Conservation (phyloP, 805 yeast genomes). For the Ogataea sp. region DNA sequence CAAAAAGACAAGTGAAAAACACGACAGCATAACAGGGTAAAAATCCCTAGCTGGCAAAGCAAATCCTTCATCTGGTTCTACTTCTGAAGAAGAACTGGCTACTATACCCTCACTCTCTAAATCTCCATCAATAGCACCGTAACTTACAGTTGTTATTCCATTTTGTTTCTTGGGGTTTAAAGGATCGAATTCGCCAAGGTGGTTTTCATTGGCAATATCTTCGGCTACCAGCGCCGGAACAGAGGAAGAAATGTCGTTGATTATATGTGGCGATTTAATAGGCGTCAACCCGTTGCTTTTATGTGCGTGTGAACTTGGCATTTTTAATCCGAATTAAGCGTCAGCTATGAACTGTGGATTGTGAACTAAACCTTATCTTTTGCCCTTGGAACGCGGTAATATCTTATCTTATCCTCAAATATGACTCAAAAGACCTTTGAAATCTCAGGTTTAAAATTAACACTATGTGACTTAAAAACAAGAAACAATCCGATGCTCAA, state of each 20-base stretch:
- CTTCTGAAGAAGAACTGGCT: background rate
- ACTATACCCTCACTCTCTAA: background rate
- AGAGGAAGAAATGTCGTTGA: background rate
- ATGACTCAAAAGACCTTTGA: too few species aligned
- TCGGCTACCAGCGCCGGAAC: conserved; percentile 1
- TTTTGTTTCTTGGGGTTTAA: background rate
- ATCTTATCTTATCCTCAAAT: too few species aligned
- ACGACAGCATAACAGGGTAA: conserved; percentile 29
- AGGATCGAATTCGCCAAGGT: conserved; percentile 1
- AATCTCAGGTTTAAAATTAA: too few species aligned
- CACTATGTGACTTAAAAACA: too few species aligned
- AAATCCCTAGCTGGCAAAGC: conserved; percentile 20
- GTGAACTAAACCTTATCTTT: too few species aligned
- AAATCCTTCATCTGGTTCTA: conserved; percentile 3
- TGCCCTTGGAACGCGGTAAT: too few species aligned
- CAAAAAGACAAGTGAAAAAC: conserved; percentile 42
- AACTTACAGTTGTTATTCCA: background rate
- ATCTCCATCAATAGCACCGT: background rate
- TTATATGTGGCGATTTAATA: background rate
- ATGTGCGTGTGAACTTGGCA: background rate
- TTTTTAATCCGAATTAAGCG: too few species aligned
- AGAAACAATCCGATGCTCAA: too few species aligned
- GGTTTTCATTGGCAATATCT: conserved; percentile 1
- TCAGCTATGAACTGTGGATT: too few species aligned
- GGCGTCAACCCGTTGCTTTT: background rate